Conservation (phyloP, 2,329 filamentous ascomycete genomes). For the Ramularia endophylla region DNA sequence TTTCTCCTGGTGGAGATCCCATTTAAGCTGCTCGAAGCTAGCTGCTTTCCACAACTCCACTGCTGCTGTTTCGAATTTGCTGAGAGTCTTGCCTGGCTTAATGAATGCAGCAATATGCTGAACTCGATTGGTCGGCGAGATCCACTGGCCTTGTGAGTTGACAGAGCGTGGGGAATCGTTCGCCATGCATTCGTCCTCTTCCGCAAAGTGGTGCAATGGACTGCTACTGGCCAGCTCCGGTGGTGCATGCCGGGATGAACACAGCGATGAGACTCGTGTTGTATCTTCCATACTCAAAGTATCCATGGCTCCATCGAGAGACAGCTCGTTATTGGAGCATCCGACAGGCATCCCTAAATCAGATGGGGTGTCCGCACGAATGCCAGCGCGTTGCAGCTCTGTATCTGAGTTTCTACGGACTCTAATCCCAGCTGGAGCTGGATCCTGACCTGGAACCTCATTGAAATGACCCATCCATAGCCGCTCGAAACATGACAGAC, state of each 20-base stretch:
- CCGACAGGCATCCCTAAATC: not conserved
- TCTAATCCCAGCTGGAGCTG: too few species aligned
- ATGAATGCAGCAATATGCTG: slow-evolving; percentile 19
- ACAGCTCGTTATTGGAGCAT: not conserved
- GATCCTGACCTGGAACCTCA: not conserved
- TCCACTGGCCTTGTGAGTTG: slow-evolving; percentile 14
- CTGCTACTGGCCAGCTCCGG: not conserved
- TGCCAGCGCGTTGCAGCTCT: not conserved
- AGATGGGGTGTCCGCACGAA: not conserved
- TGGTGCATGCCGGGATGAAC: not conserved
- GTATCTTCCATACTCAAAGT: not conserved
- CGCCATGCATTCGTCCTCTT: not conserved
- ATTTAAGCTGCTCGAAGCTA: slow-evolving; percentile 16
- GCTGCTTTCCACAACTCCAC: slow-evolving; percentile 19
- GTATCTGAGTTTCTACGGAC: not conserved
- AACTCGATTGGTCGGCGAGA: slow-evolving; percentile 14
- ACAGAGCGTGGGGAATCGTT: slow-evolving; percentile 7
- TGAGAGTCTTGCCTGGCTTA: slow-evolving; percentile 12
- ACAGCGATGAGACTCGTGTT: not conserved
- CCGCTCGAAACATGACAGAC: slow-evolving; percentile 16
- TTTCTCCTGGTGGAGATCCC: slow-evolving; percentile 12
- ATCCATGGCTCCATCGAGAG: not conserved
- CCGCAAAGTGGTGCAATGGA: not conserved
- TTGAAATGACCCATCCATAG: slow-evolving; percentile 15
- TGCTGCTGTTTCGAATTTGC: slow-evolving; percentile 13